Base-by-base conservation (phyloP, 1,284 basidiomycete species). In the Austroboletus novae-zelandiae region DNA sequence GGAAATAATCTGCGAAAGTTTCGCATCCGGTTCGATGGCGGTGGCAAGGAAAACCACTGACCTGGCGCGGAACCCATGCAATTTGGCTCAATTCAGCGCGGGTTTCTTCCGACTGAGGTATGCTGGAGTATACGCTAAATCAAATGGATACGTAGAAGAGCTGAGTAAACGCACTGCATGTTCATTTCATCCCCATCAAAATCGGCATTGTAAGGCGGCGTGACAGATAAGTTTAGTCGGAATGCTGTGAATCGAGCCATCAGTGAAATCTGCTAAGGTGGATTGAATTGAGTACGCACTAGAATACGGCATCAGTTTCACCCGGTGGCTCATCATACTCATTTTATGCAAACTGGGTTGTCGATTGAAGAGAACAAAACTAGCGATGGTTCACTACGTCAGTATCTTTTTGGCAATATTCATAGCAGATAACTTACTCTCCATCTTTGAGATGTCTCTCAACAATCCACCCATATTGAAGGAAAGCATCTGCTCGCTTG, bases 111-210 rank as follows among this genome's bases (percentile, higher is more conserved):
- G 91, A 95, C 71, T 99, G 97, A 9, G 97, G 97, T 34, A 99
- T 90, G 69, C 91, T 94, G 54, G 27, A 47, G 48, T 52, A 53
- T 55, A 17, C 43, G 11, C 1, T 51, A 20, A 41, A 43, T 57
- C 29, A 52, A 55, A 35, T 31, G 43, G 35, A 40, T 11, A 36
- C 30, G 14, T 29, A 40, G 5, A 4, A 47, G 30, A 23, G 34
- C 20, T 15, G 10, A 47, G 37, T 14, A 32, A 17, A 83, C 89
- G 48, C 80, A 94, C 91, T 97, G 95, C 89, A 99, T 92, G 75
- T 99, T 99, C 97, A 99, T 99, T 73, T 99, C 96, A 69, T 99
- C 97, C 64, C 97, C 97, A 68, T 99, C 97, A 74, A 99, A 99
- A 75, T 98, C 94, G 68, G 94, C 94, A 62, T 98, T 98, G 74